Conservation (phyloP, 2,329 filamentous ascomycete genomes). For the Colletotrichum falcatum region DNA sequence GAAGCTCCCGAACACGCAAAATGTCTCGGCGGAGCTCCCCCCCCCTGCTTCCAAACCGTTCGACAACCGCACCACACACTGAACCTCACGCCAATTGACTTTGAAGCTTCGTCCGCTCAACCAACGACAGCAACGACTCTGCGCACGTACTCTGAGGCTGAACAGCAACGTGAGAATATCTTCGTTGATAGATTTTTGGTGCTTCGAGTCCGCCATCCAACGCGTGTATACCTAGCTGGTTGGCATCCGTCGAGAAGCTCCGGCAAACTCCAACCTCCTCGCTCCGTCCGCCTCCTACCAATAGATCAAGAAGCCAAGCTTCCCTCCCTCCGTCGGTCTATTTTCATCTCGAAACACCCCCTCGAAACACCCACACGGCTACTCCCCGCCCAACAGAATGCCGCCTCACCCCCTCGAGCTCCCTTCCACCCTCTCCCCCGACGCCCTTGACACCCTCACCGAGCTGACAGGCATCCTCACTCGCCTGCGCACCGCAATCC, state of each 20-base stretch:
- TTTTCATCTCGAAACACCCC: background rate
- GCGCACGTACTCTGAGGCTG: slow-evolving; percentile 28
- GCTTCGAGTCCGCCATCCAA: background rate
- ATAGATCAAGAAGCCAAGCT: background rate
- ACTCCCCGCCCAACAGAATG: slow-evolving; percentile 14
- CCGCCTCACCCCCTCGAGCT: slow-evolving; percentile 59
- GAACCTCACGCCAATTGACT: slow-evolving; percentile 28
- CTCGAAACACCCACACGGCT: background rate
- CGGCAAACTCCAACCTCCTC: background rate
- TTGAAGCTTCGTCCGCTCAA: slow-evolving; percentile 25
- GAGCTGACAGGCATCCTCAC: slow-evolving; percentile 83
- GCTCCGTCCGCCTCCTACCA: background rate
- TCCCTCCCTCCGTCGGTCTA: background rate
- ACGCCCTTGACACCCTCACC: slow-evolving; percentile 87
- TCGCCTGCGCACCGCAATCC: slow-evolving; percentile 71
- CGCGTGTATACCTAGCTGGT: background rate
- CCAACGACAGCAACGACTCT: slow-evolving; percentile 11
- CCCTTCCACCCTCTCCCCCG: slow-evolving; percentile 77
- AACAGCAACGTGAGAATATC: background rate
- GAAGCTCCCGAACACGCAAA: slow-evolving; percentile 24
- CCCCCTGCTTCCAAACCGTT: slow-evolving; percentile 20
- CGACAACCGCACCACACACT: slow-evolving; percentile 2
- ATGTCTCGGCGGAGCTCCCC: slow-evolving; percentile 33
- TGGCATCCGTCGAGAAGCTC: background rate
- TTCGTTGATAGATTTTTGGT: background rate